These are phyloP conservation scores for Penicillium egyptiacum DNA, from an alignment of 495 filamentous ascomycete species.

Conservation along the genomic window DNA sequence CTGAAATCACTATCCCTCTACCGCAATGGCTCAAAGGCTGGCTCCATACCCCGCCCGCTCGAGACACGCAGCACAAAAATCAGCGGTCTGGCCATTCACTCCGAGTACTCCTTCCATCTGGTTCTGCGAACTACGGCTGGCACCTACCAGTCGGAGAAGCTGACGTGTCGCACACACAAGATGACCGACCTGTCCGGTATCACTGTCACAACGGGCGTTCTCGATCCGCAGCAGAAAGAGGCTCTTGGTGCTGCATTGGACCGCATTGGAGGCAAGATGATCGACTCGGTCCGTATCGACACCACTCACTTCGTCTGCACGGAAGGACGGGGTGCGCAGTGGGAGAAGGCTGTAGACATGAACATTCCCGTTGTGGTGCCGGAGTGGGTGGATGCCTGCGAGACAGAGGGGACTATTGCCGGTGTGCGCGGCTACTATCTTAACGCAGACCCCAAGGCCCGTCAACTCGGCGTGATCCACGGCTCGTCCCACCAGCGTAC, in stretches of 20 bases:
- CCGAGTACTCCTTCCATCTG: conserved; percentile 92
- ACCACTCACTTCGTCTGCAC: conserved; percentile 98
- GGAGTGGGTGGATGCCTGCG: conserved; percentile 95
- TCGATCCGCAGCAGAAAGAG: conserved; percentile 74
- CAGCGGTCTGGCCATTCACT: conserved; percentile 91
- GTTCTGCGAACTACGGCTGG: conserved; percentile 90
- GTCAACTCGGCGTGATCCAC: conserved; percentile 54
- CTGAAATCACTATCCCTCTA: conserved; percentile 85
- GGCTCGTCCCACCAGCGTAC: conserved; percentile 44
- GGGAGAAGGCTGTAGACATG: conserved; percentile 96
- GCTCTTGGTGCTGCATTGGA: conserved; percentile 72
- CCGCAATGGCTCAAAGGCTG: conserved; percentile 94
- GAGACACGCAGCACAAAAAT: conserved; percentile 94
- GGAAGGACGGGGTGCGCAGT: conserved; percentile 84
- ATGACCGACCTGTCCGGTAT: conserved; percentile 98
- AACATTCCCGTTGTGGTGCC: conserved; percentile 98
- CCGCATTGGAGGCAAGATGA: conserved; percentile 87
- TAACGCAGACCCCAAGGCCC: conserved; percentile 72
- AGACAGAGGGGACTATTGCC: conserved; percentile 88
- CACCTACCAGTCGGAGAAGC: conserved; percentile 76
- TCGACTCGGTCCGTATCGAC: conserved; percentile 90
- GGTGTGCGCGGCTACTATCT: conserved; percentile 95
- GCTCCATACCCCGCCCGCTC: conserved; percentile 81
- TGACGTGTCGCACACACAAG: conserved; percentile 90
- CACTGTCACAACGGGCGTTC: conserved; percentile 87